Evolutionary conservation across 2,329 filamentous ascomycete species (phyloP), one percentile per base, ranked within the genome.

Genomic region (Fusarium lyarnte): DNA sequence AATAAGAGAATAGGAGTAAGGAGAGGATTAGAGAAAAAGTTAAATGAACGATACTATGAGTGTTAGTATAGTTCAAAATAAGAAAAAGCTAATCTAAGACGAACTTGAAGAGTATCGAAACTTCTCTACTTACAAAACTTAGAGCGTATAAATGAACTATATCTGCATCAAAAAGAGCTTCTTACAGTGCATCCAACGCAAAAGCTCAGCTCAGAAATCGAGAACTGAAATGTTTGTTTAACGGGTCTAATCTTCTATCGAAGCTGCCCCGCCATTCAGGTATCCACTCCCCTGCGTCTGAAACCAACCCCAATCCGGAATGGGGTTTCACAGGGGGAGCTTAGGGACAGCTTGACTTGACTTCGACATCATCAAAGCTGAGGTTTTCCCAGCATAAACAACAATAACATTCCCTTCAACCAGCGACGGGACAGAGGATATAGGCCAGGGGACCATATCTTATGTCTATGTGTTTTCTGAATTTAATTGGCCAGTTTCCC

Each of bases 281-380:
- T 63, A 73, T 63, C 71, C 73, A 63, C 72, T 70, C 70, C 71
- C 66, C 75, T 76, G 72, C 67, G 61, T 74, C 49, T 67, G 31
- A 47, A 57, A 54, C 77, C 58, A 79, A 64, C 62, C 75, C 74
- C 36, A 47, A 72, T 78, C 65, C 29, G 71, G 74, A 57, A 60
- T 74, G 72, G 63, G 76, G 77, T 58, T 70, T 62, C 29, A 60
- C 66, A 70, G 41, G 55, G 49, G 52, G 58, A 65, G 68, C 66
- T 62, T 66, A 63, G 70, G 76, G 75, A 78, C 78, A 79, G 77
- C 77, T 79, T 78, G 74, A 79, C 77, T 79, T 78, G 71, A 79
- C 76, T 58, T 76, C 62, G 62, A 67, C 75, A 77, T 69, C 64
- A 70, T 60, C 66, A 70, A 67, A 68, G 63, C 69, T 74, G 73